Evolutionary conservation across 345 rosid species (phyloP).

Genomic region (Aquilaria yunnanensis): DNA sequence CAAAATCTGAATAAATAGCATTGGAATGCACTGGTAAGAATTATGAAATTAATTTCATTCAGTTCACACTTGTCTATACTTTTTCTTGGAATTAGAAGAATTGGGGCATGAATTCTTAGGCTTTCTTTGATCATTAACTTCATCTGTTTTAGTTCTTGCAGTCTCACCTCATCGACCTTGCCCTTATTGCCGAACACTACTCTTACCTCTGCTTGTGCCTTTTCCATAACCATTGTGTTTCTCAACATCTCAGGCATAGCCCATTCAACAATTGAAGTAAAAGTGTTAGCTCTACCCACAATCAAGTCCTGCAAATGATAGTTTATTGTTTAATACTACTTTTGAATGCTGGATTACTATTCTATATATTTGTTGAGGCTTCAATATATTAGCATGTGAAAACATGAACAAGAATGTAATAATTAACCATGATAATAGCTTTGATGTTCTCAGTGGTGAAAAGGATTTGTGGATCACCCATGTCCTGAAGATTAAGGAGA

Average conservation of each 20-base stretch:
- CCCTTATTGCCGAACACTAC: not conserved
- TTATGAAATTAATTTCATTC: not conserved
- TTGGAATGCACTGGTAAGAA: no score
- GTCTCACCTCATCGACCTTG: not conserved
- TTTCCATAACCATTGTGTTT: conserved; percentile 24
- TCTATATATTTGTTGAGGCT: no score
- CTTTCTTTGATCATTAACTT: conserved; percentile 1
- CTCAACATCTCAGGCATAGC: conserved; percentile 29
- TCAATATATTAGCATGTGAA: no score
- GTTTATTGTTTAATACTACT: no score
- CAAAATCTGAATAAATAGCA: no score
- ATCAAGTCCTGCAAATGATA: conserved; percentile 29
- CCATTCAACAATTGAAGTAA: conserved; percentile 32
- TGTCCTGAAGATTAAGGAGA: no score
- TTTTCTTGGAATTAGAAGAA: conserved; percentile 31
- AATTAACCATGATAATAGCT: no score
- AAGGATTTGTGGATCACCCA: no score
- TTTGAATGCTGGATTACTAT: no score
- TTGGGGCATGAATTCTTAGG: conserved; percentile 9
- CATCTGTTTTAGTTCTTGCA: not conserved
- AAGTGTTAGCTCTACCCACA: conserved; percentile 35
- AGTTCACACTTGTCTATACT: conserved; percentile 29
- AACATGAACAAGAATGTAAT: no score
- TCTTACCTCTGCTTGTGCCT: conserved; percentile 28
- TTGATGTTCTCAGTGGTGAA: no score